Base-by-base conservation (phyloP, 345 rosid genomes). In the Aegle marmelos region DNA sequence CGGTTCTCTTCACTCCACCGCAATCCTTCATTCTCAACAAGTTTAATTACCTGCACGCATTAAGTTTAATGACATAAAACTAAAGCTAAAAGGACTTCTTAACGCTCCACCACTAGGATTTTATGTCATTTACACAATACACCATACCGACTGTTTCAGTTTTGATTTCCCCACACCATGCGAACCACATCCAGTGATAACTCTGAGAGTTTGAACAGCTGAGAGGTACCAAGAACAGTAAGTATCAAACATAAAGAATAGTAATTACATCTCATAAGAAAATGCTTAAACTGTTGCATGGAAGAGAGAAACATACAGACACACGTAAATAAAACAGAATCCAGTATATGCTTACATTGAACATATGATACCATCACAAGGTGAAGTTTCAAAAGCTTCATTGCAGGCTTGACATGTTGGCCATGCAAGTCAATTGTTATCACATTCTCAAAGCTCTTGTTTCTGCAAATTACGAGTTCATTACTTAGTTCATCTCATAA, bases 371-470 rank as follows among this genome's bases (percentile, higher is more conserved):
- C 97, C 30, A 92, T 76, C 61, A 93, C 79, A 74, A 95, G 92
- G 83, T 92, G 94, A 64, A 89, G 76, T 83, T 95, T 95, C 77
- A 95, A 81, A 74, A 92, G 84, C 83, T 77, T 85, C 94, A 92
- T 91, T 68, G 98, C 97, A 83, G 86, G 90, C 82, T 95, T 92
- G 65, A 93, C 96, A 82, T 93, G 98, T 79, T 95, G 99, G 60
- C 99, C 99, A 67, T 95, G 99, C 80, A 95, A 84, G 86, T 95
- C 99, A 74, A 95, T 95, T 77, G 97, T 93, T 83, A 93, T 78
- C 72, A 88, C 84, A 78, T 95, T 95, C 84, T 92, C 93, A 74
- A 93, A 87, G 65, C 45, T 91, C 83, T 85, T 92, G 86, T 95
- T 95, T 84, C 99, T 95, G 96, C 78, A 84, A 57, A 77, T 59